Evolutionary conservation across 257 asterid species (phyloP).

Genomic region (Capsicum baccatum): DNA sequence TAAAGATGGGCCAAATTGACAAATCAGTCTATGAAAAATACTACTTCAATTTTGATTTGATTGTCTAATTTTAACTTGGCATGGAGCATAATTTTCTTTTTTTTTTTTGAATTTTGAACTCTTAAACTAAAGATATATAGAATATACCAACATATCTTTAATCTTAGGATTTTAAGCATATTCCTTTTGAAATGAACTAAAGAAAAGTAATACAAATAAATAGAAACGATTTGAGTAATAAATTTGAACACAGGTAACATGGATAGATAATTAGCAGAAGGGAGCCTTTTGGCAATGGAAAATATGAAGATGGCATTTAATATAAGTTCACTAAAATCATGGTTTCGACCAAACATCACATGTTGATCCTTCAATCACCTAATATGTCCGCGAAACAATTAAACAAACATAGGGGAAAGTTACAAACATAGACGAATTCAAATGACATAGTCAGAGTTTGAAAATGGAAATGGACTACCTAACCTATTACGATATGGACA

Average conservation of each 20-base stretch:
- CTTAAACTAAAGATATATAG: too few species aligned
- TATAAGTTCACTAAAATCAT: background rate
- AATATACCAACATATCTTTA: too few species aligned
- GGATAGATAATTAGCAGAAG: background rate
- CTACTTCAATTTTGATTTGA: too few species aligned
- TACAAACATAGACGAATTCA: slow-evolving; percentile 23
- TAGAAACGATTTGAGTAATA: too few species aligned
- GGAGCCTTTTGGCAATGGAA: background rate
- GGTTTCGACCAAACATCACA: background rate
- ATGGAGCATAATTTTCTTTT: too few species aligned
- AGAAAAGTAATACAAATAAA: too few species aligned
- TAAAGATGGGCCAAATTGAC: too few species aligned
- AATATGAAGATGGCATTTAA: background rate
- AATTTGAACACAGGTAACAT: background rate
- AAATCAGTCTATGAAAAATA: too few species aligned
- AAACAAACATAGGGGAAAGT: background rate
- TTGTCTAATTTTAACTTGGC: too few species aligned
- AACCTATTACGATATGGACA: slow-evolving; percentile 2
- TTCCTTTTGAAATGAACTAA: too few species aligned
- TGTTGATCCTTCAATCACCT: background rate
- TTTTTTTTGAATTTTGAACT: too few species aligned
- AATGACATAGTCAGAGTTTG: background rate
- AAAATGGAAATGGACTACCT: slow-evolving; percentile 1
- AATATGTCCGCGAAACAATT: background rate
- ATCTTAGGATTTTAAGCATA: too few species aligned